Conservation (phyloP, 176 grass and related monocot species). For the Oryza officinalis region DNA sequence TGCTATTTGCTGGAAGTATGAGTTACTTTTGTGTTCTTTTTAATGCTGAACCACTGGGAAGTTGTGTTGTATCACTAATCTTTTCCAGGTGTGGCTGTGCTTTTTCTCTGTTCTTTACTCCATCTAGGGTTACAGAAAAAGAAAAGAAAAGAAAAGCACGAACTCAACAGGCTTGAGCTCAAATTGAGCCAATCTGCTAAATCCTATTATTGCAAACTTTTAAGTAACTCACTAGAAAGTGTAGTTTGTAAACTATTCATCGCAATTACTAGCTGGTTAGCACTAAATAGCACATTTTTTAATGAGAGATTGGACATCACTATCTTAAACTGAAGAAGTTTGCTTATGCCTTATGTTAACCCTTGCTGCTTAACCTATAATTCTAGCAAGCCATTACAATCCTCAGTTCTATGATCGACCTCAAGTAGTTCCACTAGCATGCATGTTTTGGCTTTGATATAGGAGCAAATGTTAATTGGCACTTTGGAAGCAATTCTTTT, state of each 20-base stretch:
- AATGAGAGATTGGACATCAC: background rate
- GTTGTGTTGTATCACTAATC: background rate
- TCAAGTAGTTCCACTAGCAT: background rate
- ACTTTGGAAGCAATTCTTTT: background rate
- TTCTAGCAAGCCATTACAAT: slow-evolving; percentile 7
- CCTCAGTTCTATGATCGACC: background rate
- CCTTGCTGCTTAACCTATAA: background rate
- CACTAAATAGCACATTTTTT: background rate
- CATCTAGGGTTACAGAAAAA: background rate
- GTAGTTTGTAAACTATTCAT: background rate
- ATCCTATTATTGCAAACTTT: background rate
- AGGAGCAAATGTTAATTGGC: background rate
- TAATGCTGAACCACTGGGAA: background rate
- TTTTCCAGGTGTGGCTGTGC: background rate
- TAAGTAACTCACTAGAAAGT: background rate
- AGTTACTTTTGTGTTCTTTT: background rate
- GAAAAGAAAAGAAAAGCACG: background rate
- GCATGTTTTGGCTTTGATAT: background rate
- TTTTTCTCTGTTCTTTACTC: background rate
- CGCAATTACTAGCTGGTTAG: background rate
- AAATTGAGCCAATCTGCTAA: background rate
- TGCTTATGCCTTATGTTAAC: background rate
- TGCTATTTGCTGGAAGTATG: background rate
- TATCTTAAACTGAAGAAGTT: slow-evolving; percentile 7
- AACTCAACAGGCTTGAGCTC: background rate